Evolutionary conservation across 2,329 filamentous ascomycete genomes (phyloP), one percentile per base, ranked within the genome.

Genomic region (Trichoderma koningii): DNA sequence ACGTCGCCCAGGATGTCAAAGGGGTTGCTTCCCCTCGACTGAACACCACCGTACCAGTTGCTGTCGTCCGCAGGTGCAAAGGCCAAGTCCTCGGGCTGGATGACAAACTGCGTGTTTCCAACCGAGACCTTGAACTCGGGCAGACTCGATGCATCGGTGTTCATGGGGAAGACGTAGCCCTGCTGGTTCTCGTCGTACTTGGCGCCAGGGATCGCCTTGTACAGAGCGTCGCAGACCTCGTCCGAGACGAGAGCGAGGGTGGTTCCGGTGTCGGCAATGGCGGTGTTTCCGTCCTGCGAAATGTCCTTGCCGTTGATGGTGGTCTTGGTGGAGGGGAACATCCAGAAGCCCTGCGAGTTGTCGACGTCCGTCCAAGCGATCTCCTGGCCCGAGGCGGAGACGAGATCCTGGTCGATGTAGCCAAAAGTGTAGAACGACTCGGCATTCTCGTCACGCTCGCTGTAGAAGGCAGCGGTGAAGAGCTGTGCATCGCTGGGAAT

Each of bases 401-500:
- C 48, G 4, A 62, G 57, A 79, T 85, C 87, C 1, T 71, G 72
- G 73, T 93, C 88, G 71, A 93, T 87, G 69, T 76, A 82, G 66
- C 91, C 91, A 70, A 93, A 93, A 71, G 91, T 87, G 77, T 92
- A 93, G 44, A 61, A 70, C 55, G 65, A 74, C 73, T 64, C 74
- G 76, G 63, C 65, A 79, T 85, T 51, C 79, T 79, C 63, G 77
- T 73, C 73, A 26, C 77, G 70, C 56, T 77, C 75, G 44, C 72
- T 75, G 0, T 74, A 74, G 38, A 77, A 78, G 0, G 77, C 62
- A 1, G 74, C 73, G 42, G 67, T 66, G 12, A 73, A 76, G n/a
- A 50, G 12, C 2, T 48, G n/a, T 1, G 45, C 66, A 50, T 41
- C 63, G 69, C 73, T 70, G 10, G 71, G 68, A 38, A 71, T 79